These are phyloP conservation scores for Geoglossum glabrum DNA, from an alignment of 495 filamentous ascomycete genomes.

Conservation along the genomic window DNA sequence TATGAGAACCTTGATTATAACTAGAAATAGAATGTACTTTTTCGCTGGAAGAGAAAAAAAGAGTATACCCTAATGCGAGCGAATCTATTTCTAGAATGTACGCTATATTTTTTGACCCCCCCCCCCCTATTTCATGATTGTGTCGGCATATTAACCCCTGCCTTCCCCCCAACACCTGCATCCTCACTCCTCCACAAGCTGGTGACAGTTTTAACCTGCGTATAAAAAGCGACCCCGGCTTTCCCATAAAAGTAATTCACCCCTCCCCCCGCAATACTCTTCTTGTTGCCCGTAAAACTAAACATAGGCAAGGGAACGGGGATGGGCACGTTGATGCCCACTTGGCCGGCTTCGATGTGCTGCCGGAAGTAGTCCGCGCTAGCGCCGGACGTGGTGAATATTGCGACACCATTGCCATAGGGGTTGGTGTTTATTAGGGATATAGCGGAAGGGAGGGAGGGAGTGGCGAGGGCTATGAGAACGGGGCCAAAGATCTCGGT, in stretches of 20 bases:
- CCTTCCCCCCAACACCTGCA: constrained; percentile 56
- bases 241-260: constrained; percentile 92
- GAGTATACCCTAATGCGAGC: no score
- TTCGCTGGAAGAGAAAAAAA: no score
- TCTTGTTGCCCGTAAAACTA: constrained; percentile 96
- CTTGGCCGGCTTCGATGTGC: constrained; percentile 37
- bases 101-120: no score
- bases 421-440: constrained; percentile 45
- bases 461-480: constrained; percentile 63
- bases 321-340: constrained; percentile 41
- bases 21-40: no score
- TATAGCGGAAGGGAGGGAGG: constrained; percentile 63
- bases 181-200: constrained; percentile 77
- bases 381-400: constrained; percentile 44
- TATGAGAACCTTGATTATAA: no score
- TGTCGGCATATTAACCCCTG: constrained; percentile 85
- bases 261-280: constrained; percentile 79
- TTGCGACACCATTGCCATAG: constrained; percentile 50
- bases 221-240: constrained; percentile 83
- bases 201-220: constrained; percentile 93
- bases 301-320: constrained; percentile 89
- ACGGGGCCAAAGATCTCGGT: constrained; percentile 98
- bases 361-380: constrained; percentile 44
- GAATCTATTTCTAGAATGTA: no score
- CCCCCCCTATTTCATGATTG: not conserved